Conservation (phyloP, 306 rosid genomes). For the Gleditsia sinensis region DNA sequence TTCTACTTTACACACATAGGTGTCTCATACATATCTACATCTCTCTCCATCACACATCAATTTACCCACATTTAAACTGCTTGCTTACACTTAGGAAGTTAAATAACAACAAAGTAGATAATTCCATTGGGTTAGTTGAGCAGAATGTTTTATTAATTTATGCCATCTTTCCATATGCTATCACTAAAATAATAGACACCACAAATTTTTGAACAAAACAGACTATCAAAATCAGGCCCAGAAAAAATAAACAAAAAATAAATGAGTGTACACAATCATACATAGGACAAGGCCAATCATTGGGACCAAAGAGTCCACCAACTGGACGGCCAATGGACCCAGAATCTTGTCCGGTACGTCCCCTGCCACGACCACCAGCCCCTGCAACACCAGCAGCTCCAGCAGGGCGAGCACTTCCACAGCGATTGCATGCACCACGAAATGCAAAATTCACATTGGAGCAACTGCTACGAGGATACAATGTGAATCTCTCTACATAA, state of each 20-base stretch:
- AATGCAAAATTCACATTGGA: constrained; percentile 95
- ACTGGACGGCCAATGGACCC: constrained; percentile 66
- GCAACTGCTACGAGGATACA: constrained; percentile 66
- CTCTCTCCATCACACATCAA: constrained; percentile 11
- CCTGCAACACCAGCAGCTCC: constrained; percentile 83
- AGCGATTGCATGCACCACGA: constrained; percentile 98
- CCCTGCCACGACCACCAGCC: constrained; percentile 91
- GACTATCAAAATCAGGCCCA: constrained; percentile 7
- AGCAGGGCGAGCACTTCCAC: constrained; percentile 97
- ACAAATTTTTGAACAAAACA: constrained; percentile 8
- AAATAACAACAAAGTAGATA: constrained; percentile 14
- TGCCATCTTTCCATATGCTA: constrained; percentile 10
- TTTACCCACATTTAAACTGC: neutral
- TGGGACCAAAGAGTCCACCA: constrained; percentile 96
- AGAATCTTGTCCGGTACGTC: constrained; percentile 69
- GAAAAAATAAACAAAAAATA: neutral
- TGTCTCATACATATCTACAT: neutral
- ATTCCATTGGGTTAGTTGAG: constrained; percentile 1
- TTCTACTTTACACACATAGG: constrained; percentile 1
- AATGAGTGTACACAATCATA: constrained; percentile 35
- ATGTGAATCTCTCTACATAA: constrained; percentile 41
- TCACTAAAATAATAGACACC: constrained; percentile 11
- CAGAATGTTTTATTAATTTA: neutral
- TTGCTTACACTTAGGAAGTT: neutral
- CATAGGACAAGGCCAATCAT: constrained; percentile 99